Evolutionary conservation across 768 basidiomycete species (phyloP).

Genomic region (Tulasnella sp.): DNA sequence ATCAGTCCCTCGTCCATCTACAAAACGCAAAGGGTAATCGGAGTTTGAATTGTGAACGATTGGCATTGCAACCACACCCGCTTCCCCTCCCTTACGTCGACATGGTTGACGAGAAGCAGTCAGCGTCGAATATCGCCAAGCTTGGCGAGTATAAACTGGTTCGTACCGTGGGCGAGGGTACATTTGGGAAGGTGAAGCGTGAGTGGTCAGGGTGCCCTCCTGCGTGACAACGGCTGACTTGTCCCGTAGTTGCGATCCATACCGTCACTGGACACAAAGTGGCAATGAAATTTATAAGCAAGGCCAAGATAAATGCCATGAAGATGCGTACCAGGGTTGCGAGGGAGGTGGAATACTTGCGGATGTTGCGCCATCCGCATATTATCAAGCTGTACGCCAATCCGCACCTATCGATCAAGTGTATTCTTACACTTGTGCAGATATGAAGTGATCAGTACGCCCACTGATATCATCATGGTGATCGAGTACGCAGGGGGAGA

Average conservation of each 20-base stretch:
- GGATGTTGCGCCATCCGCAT: constrained; percentile 84
- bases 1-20: background rate
- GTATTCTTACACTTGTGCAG: constrained; percentile 41
- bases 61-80: background rate
- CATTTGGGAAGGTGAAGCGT: constrained; percentile 99
- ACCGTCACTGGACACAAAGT: constrained; percentile 90
- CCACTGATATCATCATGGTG: constrained; percentile 95
- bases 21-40: background rate
- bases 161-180: constrained; percentile 85
- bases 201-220: constrained; percentile 28
- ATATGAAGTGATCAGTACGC: constrained; percentile 67
- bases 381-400: constrained; percentile 88
- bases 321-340: constrained; percentile 87
- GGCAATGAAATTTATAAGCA: constrained; percentile 95
- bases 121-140: constrained; percentile 28
- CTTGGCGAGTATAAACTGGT: constrained; percentile 87
- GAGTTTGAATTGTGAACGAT: background rate
- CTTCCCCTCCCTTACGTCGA: background rate
- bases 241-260: constrained; percentile 69
- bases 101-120: background rate
- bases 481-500: constrained; percentile 94
- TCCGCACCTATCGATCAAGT: constrained; percentile 15
- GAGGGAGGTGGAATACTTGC: constrained; percentile 95
- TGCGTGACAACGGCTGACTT: background rate
- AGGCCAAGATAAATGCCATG: constrained; percentile 81